Base-by-base conservation (phyloP, 495 filamentous ascomycete species). In the Xylaria palmicola region DNA sequence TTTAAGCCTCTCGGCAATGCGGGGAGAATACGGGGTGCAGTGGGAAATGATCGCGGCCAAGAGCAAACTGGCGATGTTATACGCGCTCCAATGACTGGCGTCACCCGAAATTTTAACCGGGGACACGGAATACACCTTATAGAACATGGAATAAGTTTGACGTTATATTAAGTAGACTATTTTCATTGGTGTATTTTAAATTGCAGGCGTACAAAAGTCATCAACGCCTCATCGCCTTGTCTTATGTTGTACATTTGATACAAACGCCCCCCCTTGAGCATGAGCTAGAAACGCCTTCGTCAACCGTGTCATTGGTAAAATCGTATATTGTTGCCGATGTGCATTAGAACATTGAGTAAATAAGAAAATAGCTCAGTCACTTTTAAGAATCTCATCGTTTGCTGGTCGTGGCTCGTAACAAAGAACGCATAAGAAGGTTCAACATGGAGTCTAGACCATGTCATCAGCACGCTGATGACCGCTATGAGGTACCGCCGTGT, bases 401-500 rank as follows among this genome's bases (percentile, higher is more conserved):
- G 22, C 27, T 15, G 13, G n/a, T 55, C 51, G 3, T 55, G 13
- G 19, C 51, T 55, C 51, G 5, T 51, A 6, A 51, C n/a, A n/a
- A n/a, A n/a, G n/a, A 34, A 51, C 8, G 29, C 22, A 13, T 4
- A 0, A 27, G 7, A 43, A 26, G 22, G 15, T 12, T 26, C 54
- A 6, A 57, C 1, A 6, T 10, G 29, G 10, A 17, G 8, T 1
- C 62, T 41, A 72, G 22, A 72, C 69, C 55, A 72, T 72, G 13
- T 70, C 69, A 19, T 72, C 69, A 7, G 49, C 66, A 17, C 63
- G 62, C 20, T 37, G 51, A 5, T 48, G 12, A n/a, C 60, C 55
- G n/a, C n/a, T n/a, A 20, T 50, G 37, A 8, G 62, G 62, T 22
- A 72, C 69, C 4, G 65, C 62, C 40, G 69, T 70, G n/a, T 63